Conservation (phyloP, 495 filamentous ascomycete genomes). For the Monascus purpureus region DNA sequence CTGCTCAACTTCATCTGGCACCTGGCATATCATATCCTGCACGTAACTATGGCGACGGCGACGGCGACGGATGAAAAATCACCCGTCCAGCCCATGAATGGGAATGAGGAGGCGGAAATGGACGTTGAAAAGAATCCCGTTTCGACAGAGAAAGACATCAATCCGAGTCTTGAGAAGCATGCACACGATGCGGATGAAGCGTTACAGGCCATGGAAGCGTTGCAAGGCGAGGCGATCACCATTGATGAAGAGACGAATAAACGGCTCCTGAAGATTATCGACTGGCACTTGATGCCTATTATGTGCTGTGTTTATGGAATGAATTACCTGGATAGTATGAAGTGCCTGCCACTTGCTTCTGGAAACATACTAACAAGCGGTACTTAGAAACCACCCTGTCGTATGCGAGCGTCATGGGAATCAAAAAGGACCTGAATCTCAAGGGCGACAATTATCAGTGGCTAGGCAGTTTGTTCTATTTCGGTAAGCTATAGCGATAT, state of each 20-base stretch:
- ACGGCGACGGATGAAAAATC: no score
- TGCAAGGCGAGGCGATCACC: constrained; percentile 32
- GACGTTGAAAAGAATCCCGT: no score
- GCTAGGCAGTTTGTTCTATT: constrained; percentile 47
- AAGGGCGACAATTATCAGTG: constrained; percentile 35
- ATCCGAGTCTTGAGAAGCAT: constrained; percentile 33
- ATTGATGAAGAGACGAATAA: constrained; percentile 44
- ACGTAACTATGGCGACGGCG: no score
- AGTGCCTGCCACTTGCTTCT: constrained; percentile 1
- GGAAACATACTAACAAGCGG: no score
- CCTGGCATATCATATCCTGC: no score
- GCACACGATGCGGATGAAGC: constrained; percentile 47
- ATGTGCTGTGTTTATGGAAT: constrained; percentile 50
- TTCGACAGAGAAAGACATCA: no score
- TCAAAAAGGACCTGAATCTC: constrained; percentile 35
- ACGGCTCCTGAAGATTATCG: constrained; percentile 41
- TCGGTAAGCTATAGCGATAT: constrained; percentile 37
- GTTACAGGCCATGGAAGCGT: constrained; percentile 37
- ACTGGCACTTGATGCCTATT: constrained; percentile 48
- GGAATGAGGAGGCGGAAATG: no score
- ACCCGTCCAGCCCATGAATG: no score
- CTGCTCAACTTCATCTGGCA: no score
- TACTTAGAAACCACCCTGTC: constrained; percentile 43
- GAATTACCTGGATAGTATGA: constrained; percentile 47
- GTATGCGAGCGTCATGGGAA: constrained; percentile 49